phyloP scores from a whole-genome alignment of 106 monocot genomes.

The Dioscorea alata region DNA sequence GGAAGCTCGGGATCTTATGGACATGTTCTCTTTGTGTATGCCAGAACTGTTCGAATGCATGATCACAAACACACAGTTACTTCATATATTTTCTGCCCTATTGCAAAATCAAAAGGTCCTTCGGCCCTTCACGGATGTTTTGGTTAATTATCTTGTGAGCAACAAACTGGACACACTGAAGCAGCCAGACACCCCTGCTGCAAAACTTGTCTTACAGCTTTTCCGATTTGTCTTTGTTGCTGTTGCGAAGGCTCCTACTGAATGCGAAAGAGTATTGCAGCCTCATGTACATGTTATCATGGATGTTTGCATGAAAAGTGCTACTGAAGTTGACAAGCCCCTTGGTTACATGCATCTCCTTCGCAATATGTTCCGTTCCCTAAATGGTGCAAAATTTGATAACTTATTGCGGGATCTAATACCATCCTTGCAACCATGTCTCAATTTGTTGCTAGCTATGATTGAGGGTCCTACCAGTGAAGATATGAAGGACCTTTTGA shows the following conservation, averaged over 20 bases:
- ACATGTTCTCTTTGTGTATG: constrained; percentile 93
- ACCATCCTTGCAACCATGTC: constrained; percentile 83
- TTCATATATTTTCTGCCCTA: constrained; percentile 87
- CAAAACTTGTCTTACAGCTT: constrained; percentile 90
- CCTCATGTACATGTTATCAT: constrained; percentile 91
- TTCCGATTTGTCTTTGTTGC: constrained; percentile 89
- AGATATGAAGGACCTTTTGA: constrained; percentile 86
- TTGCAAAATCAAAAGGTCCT: constrained; percentile 78
- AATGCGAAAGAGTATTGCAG: constrained; percentile 89
- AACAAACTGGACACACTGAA: constrained; percentile 88
- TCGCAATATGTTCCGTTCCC: constrained; percentile 76
- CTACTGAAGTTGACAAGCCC: constrained; percentile 93
- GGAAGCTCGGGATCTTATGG: constrained; percentile 97
- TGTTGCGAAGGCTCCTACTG: constrained; percentile 76
- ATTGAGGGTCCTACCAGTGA: constrained; percentile 88
- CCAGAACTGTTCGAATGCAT: constrained; percentile 95
- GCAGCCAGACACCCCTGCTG: constrained; percentile 88
- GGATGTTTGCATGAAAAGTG: constrained; percentile 97
- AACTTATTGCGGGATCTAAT: constrained; percentile 84
- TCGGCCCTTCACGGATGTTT: constrained; percentile 88
- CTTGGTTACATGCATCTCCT: constrained; percentile 96
- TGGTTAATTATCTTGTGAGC: constrained; percentile 87
- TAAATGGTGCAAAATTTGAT: constrained; percentile 96
- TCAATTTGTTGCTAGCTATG: constrained; percentile 93
- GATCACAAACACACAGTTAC: constrained; percentile 78